These are phyloP conservation scores for Mucuna pruriens DNA, from an alignment of 306 rosid genomes.

Conservation along the genomic window DNA sequence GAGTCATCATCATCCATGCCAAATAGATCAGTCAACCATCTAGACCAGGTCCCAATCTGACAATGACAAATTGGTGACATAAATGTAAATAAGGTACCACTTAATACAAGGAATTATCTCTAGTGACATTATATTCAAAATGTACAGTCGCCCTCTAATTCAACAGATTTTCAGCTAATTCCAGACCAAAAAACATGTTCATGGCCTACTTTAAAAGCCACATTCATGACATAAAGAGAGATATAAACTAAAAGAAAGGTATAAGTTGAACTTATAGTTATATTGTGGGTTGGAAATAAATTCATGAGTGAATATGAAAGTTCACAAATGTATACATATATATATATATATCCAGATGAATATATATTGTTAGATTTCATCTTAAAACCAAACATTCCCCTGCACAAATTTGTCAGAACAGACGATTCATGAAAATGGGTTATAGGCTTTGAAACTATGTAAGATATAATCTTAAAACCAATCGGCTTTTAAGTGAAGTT, in stretches of 20 bases:
- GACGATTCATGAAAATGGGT: too few relatives aligned
- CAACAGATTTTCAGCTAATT: background rate
- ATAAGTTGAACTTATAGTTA: background rate
- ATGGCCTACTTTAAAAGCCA: too few relatives aligned
- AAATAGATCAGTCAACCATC: conserved; percentile 74
- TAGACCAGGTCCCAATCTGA: conserved; percentile 89
- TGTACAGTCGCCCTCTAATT: background rate
- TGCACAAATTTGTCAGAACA: too few relatives aligned
- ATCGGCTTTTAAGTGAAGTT: too few relatives aligned
- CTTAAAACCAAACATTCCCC: too few relatives aligned
- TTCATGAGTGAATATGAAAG: background rate
- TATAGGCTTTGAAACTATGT: too few relatives aligned
- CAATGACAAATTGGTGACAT: conserved; percentile 34
- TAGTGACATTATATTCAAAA: background rate
- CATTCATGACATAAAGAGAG: background rate
- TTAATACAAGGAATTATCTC: background rate
- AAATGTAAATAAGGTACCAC: conserved; percentile 1
- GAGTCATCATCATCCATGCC: conserved; percentile 74
- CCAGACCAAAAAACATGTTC: too few relatives aligned
- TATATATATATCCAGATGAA: background rate
- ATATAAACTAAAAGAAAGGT: background rate
- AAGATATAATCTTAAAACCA: too few relatives aligned
- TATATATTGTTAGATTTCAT: too few relatives aligned
- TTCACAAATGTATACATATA: background rate
- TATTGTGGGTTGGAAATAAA: background rate